Base-by-base conservation (phyloP, 257 asterid genomes). In the Ilex asprella region DNA sequence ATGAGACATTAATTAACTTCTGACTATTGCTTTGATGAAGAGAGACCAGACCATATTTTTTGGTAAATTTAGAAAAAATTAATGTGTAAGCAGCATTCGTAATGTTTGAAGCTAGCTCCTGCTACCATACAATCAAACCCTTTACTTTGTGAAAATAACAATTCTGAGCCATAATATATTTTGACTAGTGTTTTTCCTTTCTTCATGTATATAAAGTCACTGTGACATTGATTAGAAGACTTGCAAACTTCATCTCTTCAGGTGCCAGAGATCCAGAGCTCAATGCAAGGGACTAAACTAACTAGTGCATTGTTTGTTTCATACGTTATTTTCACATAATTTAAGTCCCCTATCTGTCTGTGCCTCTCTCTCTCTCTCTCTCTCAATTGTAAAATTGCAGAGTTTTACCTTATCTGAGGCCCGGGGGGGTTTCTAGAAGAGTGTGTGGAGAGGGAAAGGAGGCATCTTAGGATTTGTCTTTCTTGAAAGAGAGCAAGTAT, bases 91-190 rank as follows among this genome's bases (percentile, higher is more conserved):
- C 16, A 6, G 13, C 50, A 7, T 44, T 8, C 50, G 1, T 44
- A 7, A 44, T 7, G 9, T 8, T 44, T 12, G 50, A 12, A 7
- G 11, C 50, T 7, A 44, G 50, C 50, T 44, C 13, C 50, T 7
- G 50, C 50, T 1, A 12, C 1, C 9, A 7, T 1, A 44, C 69
- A 63, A 50, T 61, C 50, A 55, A 68, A 58, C 62, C 43, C 55
- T 72, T 54, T 60, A 64, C 69, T 81, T 61, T 81, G 78, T 72
- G 52, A 62, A 52, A 70, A 79, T 71, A 76, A 63, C 73, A 65
- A 31, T 21, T 21, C 27, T 21, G 27, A 21, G 27, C 27, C 27
- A 21, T 21, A 21, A 21, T 21, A 21, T 21, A 21, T 21, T 21
- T 21, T 21, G 27, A 21, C 27, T 21, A 21, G 27, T 21, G 27